These are phyloP conservation scores for Colletotrichum sp. DNA, from an alignment of 2,329 filamentous ascomycete genomes.

Conservation along the genomic window DNA sequence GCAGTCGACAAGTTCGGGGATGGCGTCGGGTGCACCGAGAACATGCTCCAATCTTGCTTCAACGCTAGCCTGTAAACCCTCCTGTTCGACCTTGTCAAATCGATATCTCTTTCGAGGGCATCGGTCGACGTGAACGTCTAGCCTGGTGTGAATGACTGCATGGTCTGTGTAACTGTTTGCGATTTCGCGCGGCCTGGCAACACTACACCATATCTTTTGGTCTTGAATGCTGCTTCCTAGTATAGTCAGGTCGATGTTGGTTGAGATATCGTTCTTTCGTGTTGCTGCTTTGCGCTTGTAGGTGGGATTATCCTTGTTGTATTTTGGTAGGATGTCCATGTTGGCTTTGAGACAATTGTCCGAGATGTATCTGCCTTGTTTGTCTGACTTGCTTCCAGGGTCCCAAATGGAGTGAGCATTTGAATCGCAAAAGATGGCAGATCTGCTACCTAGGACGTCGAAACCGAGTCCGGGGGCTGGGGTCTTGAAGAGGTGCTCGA, in stretches of 20 bases:
- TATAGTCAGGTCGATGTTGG: neutral
- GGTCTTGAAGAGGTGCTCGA: neutral
- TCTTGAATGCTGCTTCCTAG: no score
- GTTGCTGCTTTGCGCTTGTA: neutral
- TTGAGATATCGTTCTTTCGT: rapidly evolving
- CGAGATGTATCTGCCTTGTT: neutral
- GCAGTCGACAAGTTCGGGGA: neutral
- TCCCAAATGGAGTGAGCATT: neutral
- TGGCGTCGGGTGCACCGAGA: neutral
- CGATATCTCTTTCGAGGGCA: neutral
- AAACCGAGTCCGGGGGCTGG: neutral
- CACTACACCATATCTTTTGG: neutral
- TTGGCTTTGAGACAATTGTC: no score
- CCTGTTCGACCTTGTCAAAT: neutral
- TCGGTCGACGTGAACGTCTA: neutral
- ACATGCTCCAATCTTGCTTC: neutral
- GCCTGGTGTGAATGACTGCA: neutral
- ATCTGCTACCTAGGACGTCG: neutral
- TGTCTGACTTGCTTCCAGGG: rapidly evolving
- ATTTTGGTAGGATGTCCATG: neutral
- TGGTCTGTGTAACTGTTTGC: neutral
- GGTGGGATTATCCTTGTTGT: neutral
- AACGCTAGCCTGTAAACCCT: neutral
- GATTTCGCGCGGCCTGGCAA: neutral
- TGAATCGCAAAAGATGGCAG: neutral